Base-by-base conservation (phyloP, 345 rosid genomes). In the Gossypium thurberi region DNA sequence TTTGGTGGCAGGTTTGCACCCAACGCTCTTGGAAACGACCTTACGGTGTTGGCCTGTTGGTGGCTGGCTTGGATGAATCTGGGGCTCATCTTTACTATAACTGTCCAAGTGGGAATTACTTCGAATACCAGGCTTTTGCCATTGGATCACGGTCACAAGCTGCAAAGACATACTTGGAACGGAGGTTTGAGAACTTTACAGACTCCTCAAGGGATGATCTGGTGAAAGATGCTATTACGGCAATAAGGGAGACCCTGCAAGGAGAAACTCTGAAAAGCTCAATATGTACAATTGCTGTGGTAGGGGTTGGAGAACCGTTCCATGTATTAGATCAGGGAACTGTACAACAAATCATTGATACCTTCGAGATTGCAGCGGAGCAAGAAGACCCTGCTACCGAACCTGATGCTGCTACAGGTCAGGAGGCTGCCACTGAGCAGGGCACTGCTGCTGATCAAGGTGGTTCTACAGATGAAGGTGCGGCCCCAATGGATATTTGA, bases 71-170 rank as follows among this genome's bases (percentile, higher is more conserved):
- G 82, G 99, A 95, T 79, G 96, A 95, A 82, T 86, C 92, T 2
- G 99, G 99, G 23, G 97, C 99, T 60, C 98, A 95, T 75, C 91
- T 93, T 70, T 95, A 93, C 83, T 95, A 95, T 84, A 95, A 93
- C 80, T 95, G 99, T 75, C 99, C 99, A 8, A 95, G 99, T 28
- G 99, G 99, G 71, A 95, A 91, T 87, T 95, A 95, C 84, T 95
- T 93, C 46, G 98, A 95, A 76, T 95, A 93, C 74, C 98, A 95
- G 79, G 97, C 96, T 72, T 95, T 95, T 78, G 99, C 99, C 46
- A 93, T 95, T 4, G 99, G 98, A 12, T 95, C 99, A 47, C 97
- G 99, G 73, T 92, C 99, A 48, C 99, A 95, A 84, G 98, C 98
- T 62, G 98, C 99, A 70, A 95, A 95, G 77, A 95, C 99, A 28